A percentile compares a stretch with the other conserved stretches of the same genome.
These are phyloP conservation scores for Rhododendron griersonianum DNA, from an alignment of 148 eudicot genomes.

Conservation along the genomic window DNA sequence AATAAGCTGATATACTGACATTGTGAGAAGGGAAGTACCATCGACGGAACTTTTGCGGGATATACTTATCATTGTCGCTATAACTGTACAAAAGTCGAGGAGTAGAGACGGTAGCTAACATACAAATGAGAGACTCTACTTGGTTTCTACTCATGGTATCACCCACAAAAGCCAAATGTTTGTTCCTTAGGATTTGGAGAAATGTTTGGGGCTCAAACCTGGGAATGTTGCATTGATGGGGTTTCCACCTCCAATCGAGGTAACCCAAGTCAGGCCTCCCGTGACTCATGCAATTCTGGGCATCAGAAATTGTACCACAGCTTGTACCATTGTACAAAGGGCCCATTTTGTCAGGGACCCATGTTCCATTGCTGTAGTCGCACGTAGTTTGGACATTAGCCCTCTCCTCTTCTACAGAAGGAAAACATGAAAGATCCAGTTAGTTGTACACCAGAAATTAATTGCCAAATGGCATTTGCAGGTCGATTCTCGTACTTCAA, in stretches of 20 bases:
- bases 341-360: slow-evolving; percentile 49
- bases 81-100: slow-evolving; percentile 50
- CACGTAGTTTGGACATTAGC: not conserved
- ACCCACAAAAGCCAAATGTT: slow-evolving; percentile 89
- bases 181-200: slow-evolving; percentile 42
- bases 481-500: not conserved
- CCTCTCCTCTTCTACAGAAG: not conserved
- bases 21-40: slow-evolving; percentile 70
- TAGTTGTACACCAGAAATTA: not conserved
- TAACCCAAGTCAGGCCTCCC: slow-evolving; percentile 74
- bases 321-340: slow-evolving; percentile 74
- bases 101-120: slow-evolving; percentile 52
- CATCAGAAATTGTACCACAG: slow-evolving; percentile 70
- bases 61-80: slow-evolving; percentile 48
- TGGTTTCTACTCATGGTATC: slow-evolving; percentile 95
- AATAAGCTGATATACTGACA: slow-evolving; percentile 55
- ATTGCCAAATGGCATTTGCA: not conserved
- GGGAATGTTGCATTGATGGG: slow-evolving; percentile 51
- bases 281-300: slow-evolving; percentile 75
- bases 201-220: slow-evolving; percentile 72
- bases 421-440: not conserved
- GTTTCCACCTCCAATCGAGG: slow-evolving; percentile 82
- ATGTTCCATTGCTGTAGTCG: slow-evolving; percentile 16
- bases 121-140: slow-evolving; percentile 74
- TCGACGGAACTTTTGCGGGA: slow-evolving; percentile 44